Evolutionary conservation across 2,329 filamentous ascomycete species (phyloP).

Genomic region (Lecanoromycetidae sp.): DNA sequence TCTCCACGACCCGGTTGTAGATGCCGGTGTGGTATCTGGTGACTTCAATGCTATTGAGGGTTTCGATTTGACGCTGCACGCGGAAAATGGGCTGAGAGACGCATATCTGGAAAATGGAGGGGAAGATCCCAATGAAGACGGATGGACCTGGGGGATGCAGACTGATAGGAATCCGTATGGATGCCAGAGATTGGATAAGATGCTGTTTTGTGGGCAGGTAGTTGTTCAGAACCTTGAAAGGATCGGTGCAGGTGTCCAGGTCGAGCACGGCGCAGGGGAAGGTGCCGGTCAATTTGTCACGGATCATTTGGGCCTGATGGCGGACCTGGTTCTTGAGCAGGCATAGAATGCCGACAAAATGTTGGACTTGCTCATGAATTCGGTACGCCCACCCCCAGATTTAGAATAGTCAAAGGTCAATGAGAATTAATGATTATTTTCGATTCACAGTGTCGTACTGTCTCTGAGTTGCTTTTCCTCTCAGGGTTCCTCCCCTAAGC

Average conservation of each 20-base stretch:
- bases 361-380: background rate
- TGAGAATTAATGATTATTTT: too few relatives aligned
- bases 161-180: constrained; percentile 34
- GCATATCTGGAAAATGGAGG: constrained; percentile 42
- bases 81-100: constrained; percentile 39
- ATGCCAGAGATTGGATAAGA: constrained; percentile 43
- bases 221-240: constrained; percentile 30
- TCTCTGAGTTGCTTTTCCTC: too few relatives aligned
- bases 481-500: too few relatives aligned
- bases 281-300: constrained; percentile 36
- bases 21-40: constrained; percentile 38
- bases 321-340: constrained; percentile 14
- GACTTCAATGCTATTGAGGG: constrained; percentile 48
- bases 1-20: constrained; percentile 30
- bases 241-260: constrained; percentile 37
- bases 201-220: constrained; percentile 35
- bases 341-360: too few relatives aligned
- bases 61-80: constrained; percentile 39
- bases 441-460: too few relatives aligned
- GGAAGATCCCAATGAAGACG: constrained; percentile 38
- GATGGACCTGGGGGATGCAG: constrained; percentile 49
- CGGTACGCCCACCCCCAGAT: too few relatives aligned
- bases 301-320: constrained; percentile 39
- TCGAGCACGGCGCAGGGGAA: constrained; percentile 21
- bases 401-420: too few relatives aligned